phyloP scores from a whole-genome alignment of 805 yeast genomes.

The Candida dajiaensis region DNA sequence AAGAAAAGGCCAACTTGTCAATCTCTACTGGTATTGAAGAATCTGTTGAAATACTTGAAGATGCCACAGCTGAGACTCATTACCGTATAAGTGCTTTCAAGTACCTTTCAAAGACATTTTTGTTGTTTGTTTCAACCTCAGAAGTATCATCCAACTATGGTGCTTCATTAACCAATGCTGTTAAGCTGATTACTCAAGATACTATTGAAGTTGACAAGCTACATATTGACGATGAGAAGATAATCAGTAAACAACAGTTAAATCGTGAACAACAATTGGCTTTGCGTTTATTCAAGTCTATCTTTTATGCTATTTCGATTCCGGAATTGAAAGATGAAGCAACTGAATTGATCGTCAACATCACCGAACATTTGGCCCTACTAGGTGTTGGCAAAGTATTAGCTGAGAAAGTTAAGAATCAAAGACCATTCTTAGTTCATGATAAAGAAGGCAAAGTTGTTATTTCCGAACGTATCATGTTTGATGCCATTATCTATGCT shows the following conservation, averaged over 20 bases:
- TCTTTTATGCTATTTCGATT: conserved; percentile 73
- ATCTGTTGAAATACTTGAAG: conserved; percentile 71
- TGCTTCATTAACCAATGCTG: conserved; percentile 43
- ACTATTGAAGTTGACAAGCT: conserved; percentile 25
- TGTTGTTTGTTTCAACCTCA: conserved; percentile 51
- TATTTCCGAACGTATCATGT: conserved; percentile 62
- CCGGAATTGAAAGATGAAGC: conserved; percentile 72
- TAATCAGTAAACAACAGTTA: conserved; percentile 43
- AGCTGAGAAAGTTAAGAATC: conserved; percentile 58
- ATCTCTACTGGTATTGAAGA: conserved; percentile 78
- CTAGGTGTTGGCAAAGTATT: conserved; percentile 72
- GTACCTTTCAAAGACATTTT: conserved; percentile 59
- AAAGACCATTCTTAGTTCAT: conserved; percentile 64
- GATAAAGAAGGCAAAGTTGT: conserved; percentile 74
- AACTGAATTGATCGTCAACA: conserved; percentile 46
- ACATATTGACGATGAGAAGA: conserved; percentile 34
- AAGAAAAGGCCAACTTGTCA: conserved; percentile 58
- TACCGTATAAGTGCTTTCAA: conserved; percentile 75
- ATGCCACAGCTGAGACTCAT: conserved; percentile 48
- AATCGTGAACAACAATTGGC: conserved; percentile 62
- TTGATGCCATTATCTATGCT: conserved; percentile 74
- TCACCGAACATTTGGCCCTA: conserved; percentile 75
- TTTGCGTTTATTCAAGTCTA: conserved; percentile 55
- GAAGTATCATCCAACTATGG: conserved; percentile 35
- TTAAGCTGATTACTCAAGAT: conserved; percentile 34